phyloP scores from a whole-genome alignment of 2,329 filamentous ascomycete genomes.

The Sclerotinia nivalis region DNA sequence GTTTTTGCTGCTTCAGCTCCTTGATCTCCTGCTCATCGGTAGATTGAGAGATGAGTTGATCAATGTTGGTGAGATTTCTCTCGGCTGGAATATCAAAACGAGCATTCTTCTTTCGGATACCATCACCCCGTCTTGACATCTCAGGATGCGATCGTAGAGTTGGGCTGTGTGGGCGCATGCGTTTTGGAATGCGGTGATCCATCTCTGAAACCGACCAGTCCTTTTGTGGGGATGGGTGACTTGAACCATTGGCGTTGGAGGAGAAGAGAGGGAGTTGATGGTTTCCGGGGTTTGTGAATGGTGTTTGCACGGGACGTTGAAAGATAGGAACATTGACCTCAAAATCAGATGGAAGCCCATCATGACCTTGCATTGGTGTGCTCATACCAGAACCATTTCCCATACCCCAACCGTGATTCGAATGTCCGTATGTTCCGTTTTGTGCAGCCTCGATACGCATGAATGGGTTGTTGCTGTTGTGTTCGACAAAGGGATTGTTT shows the following conservation, averaged over 20 bases:
- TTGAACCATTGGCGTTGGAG: constrained; percentile 50
- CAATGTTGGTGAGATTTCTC: constrained; percentile 91
- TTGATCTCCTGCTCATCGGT: constrained; percentile 92
- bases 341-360: constrained; percentile 59
- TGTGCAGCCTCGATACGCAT: constrained; percentile 60
- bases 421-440: constrained; percentile 41
- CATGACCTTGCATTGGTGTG: constrained; percentile 72
- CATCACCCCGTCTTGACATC: constrained; percentile 48
- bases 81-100: constrained; percentile 96
- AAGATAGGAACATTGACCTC: constrained; percentile 55
- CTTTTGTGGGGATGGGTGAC: constrained; percentile 59
- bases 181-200: constrained; percentile 55
- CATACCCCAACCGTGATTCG: constrained; percentile 38
- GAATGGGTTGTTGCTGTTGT: constrained; percentile 64
- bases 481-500: constrained; percentile 62
- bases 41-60: constrained; percentile 84
- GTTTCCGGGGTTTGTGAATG: constrained; percentile 55
- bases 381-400: constrained; percentile 64
- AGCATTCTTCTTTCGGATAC: constrained; percentile 98
- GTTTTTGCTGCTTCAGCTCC: constrained; percentile 97
- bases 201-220: constrained; percentile 56
- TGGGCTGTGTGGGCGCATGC: constrained; percentile 68
- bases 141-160: constrained; percentile 72
- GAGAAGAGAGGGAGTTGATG: constrained; percentile 57
- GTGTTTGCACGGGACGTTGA: constrained; percentile 52